Evolutionary conservation across 305 asterid species (phyloP), one percentile per base, ranked within the genome.

Genomic region (Rubia peregrina): DNA sequence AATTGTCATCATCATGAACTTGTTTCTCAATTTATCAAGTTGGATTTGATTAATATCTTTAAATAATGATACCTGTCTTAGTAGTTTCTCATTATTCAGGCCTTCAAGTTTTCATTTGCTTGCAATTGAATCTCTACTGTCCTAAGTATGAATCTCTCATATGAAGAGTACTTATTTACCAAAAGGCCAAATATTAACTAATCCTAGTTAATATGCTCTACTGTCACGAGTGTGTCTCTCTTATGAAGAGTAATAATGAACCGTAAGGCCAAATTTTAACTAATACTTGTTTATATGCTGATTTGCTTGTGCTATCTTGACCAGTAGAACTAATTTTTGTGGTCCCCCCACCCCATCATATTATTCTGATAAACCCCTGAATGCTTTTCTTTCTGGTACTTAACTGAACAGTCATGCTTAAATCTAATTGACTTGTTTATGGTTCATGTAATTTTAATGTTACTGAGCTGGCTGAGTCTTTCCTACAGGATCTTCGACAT

Each of bases 401-500:
- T 14, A 33, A 64, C 71, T 68, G 14, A 65, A 14, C 56, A 51
- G 24, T 67, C 56, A 51, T 51, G 48, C 67, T 59, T 53, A 10
- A 21, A 65, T 43, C 33, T 41, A 21, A 49, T 63, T 6, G 3
- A 41, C 43, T 14, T 65, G n/a, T 65, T 63, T 14, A 4, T 61
- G 26, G 49, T 38, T 63, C 49, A 46, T 55, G 11, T 68, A 13
- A 40, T 48, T 67, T 40, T 44, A 19, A 1, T 21, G 30, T 67
- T 40, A 33, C 16, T n/a, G 19, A 64, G 38, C 49, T 65, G 42
- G 75, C 48, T 65, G n/a, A 64, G 71, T 62, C 57, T 60, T 75
- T 42, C 22, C 38, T 77, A 67, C 91, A 90, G 98, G 94, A 70
- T 82, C 86, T 57, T 85, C 90, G 42, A 91, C 99, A 13, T 73